phyloP scores from a whole-genome alignment of 768 basidiomycete species.

The Filobasidium floriforme region DNA sequence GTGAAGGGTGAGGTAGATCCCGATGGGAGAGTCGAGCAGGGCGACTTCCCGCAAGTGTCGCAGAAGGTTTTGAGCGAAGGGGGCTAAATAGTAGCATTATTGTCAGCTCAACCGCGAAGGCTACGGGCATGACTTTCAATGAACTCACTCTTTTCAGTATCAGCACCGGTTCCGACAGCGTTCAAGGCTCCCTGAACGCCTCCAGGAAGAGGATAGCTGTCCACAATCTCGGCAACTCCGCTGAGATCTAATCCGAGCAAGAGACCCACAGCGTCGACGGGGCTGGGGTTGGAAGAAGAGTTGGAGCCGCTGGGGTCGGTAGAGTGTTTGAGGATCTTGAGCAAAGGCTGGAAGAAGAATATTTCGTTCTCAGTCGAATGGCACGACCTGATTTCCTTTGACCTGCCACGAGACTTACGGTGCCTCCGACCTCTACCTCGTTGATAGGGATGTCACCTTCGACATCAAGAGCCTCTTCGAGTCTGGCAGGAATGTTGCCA shows the following conservation, averaged over 20 bases:
- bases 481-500: conserved; percentile 74
- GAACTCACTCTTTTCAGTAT: conserved; percentile 59
- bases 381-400: conserved; percentile 3
- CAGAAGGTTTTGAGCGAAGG: conserved; percentile 73
- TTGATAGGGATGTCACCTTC: conserved; percentile 79
- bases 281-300: conserved; percentile 38
- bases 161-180: conserved; percentile 26
- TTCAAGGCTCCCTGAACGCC: conserved; percentile 18
- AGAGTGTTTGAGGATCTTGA: conserved; percentile 89
- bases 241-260: conserved; percentile 87
- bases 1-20: conserved; percentile 85
- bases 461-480: conserved; percentile 87
- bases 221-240: conserved; percentile 69
- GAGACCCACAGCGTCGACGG: conserved; percentile 61
- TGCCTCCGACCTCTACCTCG: conserved; percentile 71
- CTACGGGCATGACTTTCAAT: not conserved
- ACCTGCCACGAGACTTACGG: conserved; percentile 53
- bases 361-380: not conserved
- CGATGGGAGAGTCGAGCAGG: conserved; percentile 82
- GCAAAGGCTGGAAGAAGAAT: conserved; percentile 60
- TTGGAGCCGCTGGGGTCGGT: conserved; percentile 56
- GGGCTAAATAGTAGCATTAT: conserved; percentile 48
- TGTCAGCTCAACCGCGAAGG: conserved; percentile 34
- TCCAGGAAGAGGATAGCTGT: conserved; percentile 42
- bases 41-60: conserved; percentile 83